Evolutionary conservation across 1,284 basidiomycete species (phyloP).

Genomic region (Pisolithus thermaeus): DNA sequence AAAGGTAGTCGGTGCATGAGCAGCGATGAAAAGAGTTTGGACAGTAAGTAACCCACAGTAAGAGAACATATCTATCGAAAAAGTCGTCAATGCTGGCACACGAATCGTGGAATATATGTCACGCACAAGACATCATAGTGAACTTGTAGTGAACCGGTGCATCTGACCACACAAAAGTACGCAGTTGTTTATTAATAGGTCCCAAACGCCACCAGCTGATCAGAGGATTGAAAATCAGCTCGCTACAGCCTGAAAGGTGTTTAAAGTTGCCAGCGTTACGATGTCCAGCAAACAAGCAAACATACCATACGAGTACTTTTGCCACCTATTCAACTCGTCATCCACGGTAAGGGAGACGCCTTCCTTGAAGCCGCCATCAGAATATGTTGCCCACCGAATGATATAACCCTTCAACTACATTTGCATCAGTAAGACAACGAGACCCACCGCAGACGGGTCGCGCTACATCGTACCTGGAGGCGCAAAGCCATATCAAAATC

Average conservation of each 20-base stretch:
- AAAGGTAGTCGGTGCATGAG: too few relatives aligned
- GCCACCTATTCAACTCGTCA: constrained; percentile 75
- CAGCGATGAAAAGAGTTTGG: background rate
- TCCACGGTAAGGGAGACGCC: constrained; percentile 75
- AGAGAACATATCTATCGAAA: constrained; percentile 67
- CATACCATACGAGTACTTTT: constrained; percentile 77
- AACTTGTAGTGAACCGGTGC: constrained; percentile 79
- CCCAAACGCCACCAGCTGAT: constrained; percentile 62
- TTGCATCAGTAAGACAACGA: background rate
- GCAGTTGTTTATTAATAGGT: constrained; percentile 69
- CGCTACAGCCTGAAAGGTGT: constrained; percentile 47
- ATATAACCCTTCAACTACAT: constrained; percentile 56
- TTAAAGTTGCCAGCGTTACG: too few relatives aligned
- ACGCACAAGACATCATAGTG: constrained; percentile 66
- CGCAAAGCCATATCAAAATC: constrained; percentile 80
- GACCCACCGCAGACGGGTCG: background rate
- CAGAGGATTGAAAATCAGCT: constrained; percentile 72
- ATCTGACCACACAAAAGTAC: constrained; percentile 63
- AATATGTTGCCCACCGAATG: constrained; percentile 79
- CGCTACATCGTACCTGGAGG: constrained; percentile 28
- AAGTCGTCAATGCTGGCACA: constrained; percentile 7
- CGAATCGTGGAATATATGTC: constrained; percentile 1
- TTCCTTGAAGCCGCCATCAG: constrained; percentile 74
- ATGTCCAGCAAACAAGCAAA: constrained; percentile 1
- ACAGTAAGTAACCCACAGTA: constrained; percentile 38